Conservation (phyloP, 2,329 filamentous ascomycete species). For the Bipolaris cookei region DNA sequence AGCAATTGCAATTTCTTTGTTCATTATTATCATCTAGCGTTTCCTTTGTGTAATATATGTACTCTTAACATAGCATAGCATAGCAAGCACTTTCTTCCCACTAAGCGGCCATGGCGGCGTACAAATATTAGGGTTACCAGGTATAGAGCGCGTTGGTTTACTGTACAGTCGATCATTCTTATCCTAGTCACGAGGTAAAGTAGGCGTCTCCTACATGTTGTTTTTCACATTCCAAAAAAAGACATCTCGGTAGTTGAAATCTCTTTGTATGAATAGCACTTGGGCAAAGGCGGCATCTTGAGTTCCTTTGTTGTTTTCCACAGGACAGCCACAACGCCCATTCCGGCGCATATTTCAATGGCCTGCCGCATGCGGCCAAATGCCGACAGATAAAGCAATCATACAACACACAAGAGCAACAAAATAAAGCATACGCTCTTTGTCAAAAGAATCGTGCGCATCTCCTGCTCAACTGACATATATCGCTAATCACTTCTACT, state of each 20-base stretch:
- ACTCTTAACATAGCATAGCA: constrained; percentile 11
- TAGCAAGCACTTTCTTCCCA: neutral
- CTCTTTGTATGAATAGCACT: neutral
- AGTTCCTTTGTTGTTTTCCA: neutral
- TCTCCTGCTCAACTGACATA: neutral
- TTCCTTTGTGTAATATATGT: constrained; percentile 10
- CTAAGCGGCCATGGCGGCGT: constrained; percentile 8
- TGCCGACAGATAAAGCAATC: too few species aligned
- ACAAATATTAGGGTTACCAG: neutral
- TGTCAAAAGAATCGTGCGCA: too few species aligned
- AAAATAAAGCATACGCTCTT: too few species aligned
- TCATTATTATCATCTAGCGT: constrained; percentile 8
- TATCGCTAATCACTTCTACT: neutral
- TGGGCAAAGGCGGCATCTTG: too few species aligned
- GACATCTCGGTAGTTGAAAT: neutral
- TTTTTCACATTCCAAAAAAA: too few species aligned
- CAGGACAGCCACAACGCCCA: neutral
- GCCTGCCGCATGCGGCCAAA: constrained; percentile 15
- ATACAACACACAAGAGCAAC: too few species aligned
- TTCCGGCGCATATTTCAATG: neutral
- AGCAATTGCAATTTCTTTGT: neutral
- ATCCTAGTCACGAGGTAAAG: neutral
- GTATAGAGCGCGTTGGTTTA: neutral
- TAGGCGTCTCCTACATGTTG: neutral
- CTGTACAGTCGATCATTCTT: neutral